Base-by-base conservation (phyloP, 2,329 filamentous ascomycete species). In the Fusarium ambrosium region DNA sequence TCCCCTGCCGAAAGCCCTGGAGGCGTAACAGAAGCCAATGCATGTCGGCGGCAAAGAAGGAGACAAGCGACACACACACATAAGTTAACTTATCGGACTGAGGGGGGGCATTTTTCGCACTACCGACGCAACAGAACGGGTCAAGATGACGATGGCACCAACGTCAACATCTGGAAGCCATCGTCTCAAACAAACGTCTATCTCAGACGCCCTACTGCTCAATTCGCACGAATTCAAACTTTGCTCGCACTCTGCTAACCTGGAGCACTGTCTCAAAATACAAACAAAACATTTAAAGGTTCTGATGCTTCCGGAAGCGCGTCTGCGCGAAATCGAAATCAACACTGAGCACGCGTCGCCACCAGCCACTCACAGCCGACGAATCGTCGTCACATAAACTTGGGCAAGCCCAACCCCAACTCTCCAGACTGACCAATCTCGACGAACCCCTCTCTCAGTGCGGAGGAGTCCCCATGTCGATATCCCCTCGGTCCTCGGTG, bases 31-130 rank as follows among this genome's bases (percentile, higher is more conserved):
- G 22, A 43, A 63, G 72, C 66, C 65, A 58, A 63, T 74, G 66
- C 69, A 70, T 51, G 72, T 59, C 59, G 69, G 72, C 69, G 72
- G 66, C 62, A 75, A 75, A 75, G 69, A 70, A 70, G 53, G 69
- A 75, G 39, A 74, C 71, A 71, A 67, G 48, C 51, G 59, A 69
- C 37, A 65, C 51, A 61, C 18, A 36, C 68, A 69, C 64, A 65
- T 65, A 74, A 58, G 65, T 41, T 70, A 63, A 58, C 69, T 41
- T 70, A 63, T 69, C 60, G 65, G 69, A 66, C 56, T 62, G 53
- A 71, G 71, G 71, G 70, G 67, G 63, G 67, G 63, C 59, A 34
- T 56, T 62, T 68, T 41, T 39, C 20, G 39, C 65, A 55, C 60
- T 65, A 67, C 56, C 51, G 69, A 71, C 65, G 71, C 60, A 56